These are phyloP conservation scores for Aspergillus clavatus DNA, from an alignment of 2,329 filamentous ascomycete species.

Conservation along the genomic window DNA sequence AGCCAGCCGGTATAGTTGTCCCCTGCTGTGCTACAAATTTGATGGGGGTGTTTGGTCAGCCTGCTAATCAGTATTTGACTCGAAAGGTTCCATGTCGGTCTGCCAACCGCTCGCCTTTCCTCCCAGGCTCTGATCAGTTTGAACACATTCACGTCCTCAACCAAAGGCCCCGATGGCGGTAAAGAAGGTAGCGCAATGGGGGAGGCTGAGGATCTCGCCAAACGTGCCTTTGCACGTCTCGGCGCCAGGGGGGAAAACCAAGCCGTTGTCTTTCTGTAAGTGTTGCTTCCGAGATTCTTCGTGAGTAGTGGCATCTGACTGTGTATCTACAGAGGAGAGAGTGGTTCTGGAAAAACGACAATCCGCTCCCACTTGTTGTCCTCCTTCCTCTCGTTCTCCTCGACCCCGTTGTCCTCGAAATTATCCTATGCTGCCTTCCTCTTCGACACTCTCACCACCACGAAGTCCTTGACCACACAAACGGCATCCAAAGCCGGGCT, in stretches of 20 bases:
- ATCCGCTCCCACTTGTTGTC: constrained; percentile 83
- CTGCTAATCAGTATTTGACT: constrained; percentile 38
- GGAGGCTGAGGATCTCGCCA: constrained; percentile 86
- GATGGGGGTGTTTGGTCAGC: too few relatives aligned
- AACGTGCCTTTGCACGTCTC: constrained; percentile 76
- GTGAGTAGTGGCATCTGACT: constrained; percentile 18
- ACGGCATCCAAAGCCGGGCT: constrained; percentile 93
- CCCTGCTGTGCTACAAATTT: neutral
- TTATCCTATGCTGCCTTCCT: constrained; percentile 90
- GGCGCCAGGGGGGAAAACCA: constrained; percentile 91
- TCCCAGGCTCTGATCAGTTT: constrained; percentile 87
- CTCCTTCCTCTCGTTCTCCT: constrained; percentile 80
- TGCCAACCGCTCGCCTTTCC: constrained; percentile 82
- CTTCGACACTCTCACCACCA: constrained; percentile 93
- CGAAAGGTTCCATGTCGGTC: constrained; percentile 85
- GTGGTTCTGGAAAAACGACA: constrained; percentile 92
- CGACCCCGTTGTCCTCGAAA: constrained; percentile 88
- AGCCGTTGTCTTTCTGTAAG: constrained; percentile 86
- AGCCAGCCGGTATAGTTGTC: constrained; percentile 42
- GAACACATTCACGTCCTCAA: constrained; percentile 89
- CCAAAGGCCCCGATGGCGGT: constrained; percentile 81
- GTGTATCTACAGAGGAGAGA: constrained; percentile 70
- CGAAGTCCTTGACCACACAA: constrained; percentile 91
- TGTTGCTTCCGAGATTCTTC: neutral
- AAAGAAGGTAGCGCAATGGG: constrained; percentile 90